Base-by-base conservation (phyloP, 2,329 filamentous ascomycete genomes). In the Corinectria fuckeliana region DNA sequence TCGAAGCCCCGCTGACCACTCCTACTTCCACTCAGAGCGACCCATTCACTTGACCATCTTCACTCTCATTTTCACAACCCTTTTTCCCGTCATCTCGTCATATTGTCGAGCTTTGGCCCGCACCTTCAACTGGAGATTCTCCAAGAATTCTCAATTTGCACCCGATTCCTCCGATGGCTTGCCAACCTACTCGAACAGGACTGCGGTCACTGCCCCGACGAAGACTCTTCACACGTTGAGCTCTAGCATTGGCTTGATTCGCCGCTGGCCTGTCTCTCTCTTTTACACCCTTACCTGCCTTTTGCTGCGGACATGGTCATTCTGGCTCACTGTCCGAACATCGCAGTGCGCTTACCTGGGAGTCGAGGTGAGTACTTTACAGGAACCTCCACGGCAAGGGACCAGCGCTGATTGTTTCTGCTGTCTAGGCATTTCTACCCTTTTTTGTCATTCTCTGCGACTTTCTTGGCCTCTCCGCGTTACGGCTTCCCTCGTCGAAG, bases 1-100 rank as follows among this genome's bases (percentile, higher is more conserved):
- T 34, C 30, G 28, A 25, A 49, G 26, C 45, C 20, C 30, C 45
- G 26, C 45, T 49, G 34, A 49, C 34, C 2, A 21, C 9, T n/a
- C n/a, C n/a, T n/a, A n/a, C n/a, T n/a, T n/a, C 26, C 34, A 20
- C 13, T 11, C 30, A 75, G 75, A 76, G 50, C 70, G 74, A 8
- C 74, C 74, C 3, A 64, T 77, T 14, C 75, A 77, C 41, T 72
- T 76, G 54, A 74, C 75, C 20, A 63, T 76, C 51, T 23, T 72
- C 38, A 57, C 57, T 49, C 45, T 49, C 45, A 49, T 49, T 32
- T 34, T 36, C 16, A 49, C 14, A 49, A 49, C 45, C 13, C n/a
- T 49, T 11, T 49, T 49, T 20, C 28, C 26, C 13, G 34, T 49
- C 23, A 28, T 36, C 28, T 49, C 25, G 30, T 49, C 45, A 34